Evolutionary conservation across 2,329 filamentous ascomycete species (phyloP).

Genomic region (Arachnomyces sp.): DNA sequence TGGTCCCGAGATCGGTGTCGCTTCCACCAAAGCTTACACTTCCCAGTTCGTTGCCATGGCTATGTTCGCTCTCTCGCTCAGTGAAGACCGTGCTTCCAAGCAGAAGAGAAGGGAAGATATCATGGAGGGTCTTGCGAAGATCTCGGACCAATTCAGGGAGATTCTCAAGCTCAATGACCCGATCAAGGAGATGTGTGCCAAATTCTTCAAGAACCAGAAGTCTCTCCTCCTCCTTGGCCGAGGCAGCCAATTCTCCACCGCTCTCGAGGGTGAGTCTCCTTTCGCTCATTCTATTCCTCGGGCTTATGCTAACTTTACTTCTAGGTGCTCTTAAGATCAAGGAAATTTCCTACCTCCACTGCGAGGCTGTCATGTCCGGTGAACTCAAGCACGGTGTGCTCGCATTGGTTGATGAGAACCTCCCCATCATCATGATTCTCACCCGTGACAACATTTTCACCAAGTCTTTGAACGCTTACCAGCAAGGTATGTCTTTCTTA

Average conservation of each 20-base stretch:
- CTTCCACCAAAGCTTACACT: conserved; percentile 98
- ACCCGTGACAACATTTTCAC: conserved; percentile 93
- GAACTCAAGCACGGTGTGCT: conserved; percentile 98
- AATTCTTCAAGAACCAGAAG: conserved; percentile 96
- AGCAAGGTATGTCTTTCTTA: conserved; percentile 60
- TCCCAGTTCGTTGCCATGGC: conserved; percentile 99
- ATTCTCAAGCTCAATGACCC: conserved; percentile 84
- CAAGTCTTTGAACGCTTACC: conserved; percentile 99
- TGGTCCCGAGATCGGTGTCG: conserved; percentile 96
- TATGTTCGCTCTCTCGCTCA: conserved; percentile 96
- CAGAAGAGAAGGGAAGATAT: conserved; percentile 85
- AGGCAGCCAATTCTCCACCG: conserved; percentile 93
- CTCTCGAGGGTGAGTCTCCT: conserved; percentile 63
- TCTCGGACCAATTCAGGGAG: conserved; percentile 85
- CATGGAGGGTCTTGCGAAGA: conserved; percentile 80
- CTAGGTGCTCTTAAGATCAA: conserved; percentile 91
- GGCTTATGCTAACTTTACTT: conserved; percentile 10
- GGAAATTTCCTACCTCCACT: conserved; percentile 99
- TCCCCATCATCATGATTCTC: conserved; percentile 99
- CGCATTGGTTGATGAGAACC: conserved; percentile 93
- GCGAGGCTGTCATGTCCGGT: conserved; percentile 99
- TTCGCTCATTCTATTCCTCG: neutral
- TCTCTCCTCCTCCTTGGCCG: conserved; percentile 85
- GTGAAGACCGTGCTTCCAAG: conserved; percentile 95
- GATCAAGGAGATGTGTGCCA: conserved; percentile 89